Evolutionary conservation across 208 protist genomes (phyloP), one percentile per base, ranked within the genome.

Genomic region (Phytomonas serpens): DNA sequence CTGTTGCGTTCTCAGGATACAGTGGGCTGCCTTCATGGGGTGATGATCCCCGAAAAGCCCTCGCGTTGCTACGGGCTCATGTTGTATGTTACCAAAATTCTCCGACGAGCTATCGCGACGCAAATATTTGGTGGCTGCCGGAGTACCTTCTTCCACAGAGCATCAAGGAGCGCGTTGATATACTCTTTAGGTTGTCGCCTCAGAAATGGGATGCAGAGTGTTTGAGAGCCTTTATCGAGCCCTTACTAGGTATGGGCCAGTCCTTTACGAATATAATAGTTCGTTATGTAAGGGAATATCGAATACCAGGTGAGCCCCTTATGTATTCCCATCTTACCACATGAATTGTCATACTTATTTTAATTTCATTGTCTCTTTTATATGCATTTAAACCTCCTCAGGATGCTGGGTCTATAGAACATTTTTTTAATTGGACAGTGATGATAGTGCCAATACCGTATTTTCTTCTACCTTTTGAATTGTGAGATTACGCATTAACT

Each of bases 271-370:
- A 87, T 68, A 69, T 84, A 64, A 82, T 92, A 27, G 32, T 77
- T 27, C 82, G 87, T 11, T 77, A 86, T 67, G 82, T 80, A 3
- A 80, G 81, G 5, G 89, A 92, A 72, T 89, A 86, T 67, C 77
- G 85, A 6, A 72, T 83, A 40, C 89, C 89, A 33, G 83, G 85
- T 9, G 66, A 89, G 61, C 80, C 84, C 0, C 72, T 88, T 23
- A 82, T 68, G 64, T 94, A 92, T 67, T 73, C 81, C 0, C 75
- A 67, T 33, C 83, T 94, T 19, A 65, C 57, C 5, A 19, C 14
- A 2, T 47, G 16, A 47, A 47, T 19, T 47, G 14, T 19, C 16
- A 23, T 19, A 11, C 40, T 3, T 47, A 47, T 11, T 47, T 11
- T 11, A 19, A 47, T 47, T 47, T 47, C 40, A 23, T 47, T 47